Percentiles rank a stretch among this genome's conserved stretches.
phyloP scores from a whole-genome alignment of 2,329 filamentous ascomycete species.

The Grosmannia serpens region DNA sequence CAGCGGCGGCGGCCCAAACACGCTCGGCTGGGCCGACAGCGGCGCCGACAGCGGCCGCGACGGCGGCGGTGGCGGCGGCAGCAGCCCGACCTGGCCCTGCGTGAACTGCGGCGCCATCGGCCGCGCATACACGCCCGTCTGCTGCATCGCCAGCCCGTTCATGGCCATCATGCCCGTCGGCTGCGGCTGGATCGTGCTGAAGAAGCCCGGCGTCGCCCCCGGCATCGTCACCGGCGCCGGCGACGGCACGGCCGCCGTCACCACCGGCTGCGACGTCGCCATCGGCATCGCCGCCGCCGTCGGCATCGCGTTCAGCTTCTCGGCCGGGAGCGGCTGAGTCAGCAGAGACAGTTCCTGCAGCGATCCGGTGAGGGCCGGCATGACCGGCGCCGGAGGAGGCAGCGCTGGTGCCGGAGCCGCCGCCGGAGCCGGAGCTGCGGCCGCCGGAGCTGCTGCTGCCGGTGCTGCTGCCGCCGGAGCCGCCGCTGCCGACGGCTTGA shows the following conservation, averaged over 20 bases:
- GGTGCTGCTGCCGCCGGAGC: conserved; percentile 5
- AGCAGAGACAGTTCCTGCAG: conserved; percentile 47
- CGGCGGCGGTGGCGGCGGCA: conserved; percentile 60
- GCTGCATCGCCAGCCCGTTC: conserved; percentile 14
- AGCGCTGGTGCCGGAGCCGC: conserved; percentile 26
- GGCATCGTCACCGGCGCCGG: conserved; percentile 25
- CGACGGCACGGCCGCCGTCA: conserved; percentile 18
- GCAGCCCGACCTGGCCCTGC: conserved; percentile 42
- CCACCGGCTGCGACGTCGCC: conserved; percentile 17
- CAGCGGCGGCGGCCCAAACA: conserved; percentile 62
- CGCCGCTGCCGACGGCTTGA: conserved; percentile 57
- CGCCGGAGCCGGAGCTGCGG: conserved; percentile 19
- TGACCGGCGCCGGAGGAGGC: conserved; percentile 21
- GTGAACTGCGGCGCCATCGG: conserved; percentile 57
- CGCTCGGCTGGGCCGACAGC: conserved; percentile 63
- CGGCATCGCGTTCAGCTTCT: conserved; percentile 22
- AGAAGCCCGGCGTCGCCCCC: conserved; percentile 49
- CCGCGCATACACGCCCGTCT: conserved; percentile 37
- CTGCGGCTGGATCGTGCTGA: conserved; percentile 27
- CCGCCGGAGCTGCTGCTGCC: conserved; percentile 24
- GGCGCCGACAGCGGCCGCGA: conserved; percentile 78
- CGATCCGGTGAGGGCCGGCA: conserved; percentile 53
- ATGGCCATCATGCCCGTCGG: not conserved
- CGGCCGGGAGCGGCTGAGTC: conserved; percentile 39
- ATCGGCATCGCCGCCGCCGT: conserved; percentile 16